phyloP scores from a whole-genome alignment of 768 basidiomycete genomes.

The Rhodotorula toruloides region DNA sequence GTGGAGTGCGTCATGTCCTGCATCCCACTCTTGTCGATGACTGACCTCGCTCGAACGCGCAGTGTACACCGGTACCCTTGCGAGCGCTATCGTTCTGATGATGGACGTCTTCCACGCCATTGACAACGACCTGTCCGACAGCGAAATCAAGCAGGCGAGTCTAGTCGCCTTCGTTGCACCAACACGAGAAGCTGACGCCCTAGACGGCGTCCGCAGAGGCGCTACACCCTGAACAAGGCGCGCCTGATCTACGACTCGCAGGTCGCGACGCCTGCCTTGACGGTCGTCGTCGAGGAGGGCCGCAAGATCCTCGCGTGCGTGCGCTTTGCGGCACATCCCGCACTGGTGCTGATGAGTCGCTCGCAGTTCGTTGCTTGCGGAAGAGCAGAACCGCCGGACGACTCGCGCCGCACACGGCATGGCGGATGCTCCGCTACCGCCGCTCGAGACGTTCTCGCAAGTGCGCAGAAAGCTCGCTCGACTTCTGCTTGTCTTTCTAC shows the following conservation, averaged over 20 bases:
- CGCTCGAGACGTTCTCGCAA: constrained; percentile 29
- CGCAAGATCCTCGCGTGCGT: constrained; percentile 31
- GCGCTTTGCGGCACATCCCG: not conserved
- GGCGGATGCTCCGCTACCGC: not conserved
- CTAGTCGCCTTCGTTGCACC: not conserved
- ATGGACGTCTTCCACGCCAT: constrained; percentile 39
- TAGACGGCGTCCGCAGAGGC: constrained; percentile 17
- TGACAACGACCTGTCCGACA: constrained; percentile 29
- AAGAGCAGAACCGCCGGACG: constrained; percentile 28
- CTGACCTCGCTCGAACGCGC: not conserved
- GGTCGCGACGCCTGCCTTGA: constrained; percentile 29
- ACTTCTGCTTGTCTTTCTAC: not conserved
- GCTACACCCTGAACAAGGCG: constrained; percentile 25
- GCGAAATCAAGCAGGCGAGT: constrained; percentile 21
- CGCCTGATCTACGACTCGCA: constrained; percentile 24
- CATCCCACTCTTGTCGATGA: not conserved
- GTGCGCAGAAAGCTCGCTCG: not conserved
- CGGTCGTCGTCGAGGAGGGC: constrained; percentile 35
- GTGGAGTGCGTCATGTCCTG: constrained; percentile 28
- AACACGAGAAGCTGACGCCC: no score
- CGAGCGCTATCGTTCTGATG: constrained; percentile 31
- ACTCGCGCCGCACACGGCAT: constrained; percentile 21
- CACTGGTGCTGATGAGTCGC: not conserved
- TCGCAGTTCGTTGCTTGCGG: constrained; percentile 14
- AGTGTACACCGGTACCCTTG: constrained; percentile 35